Conservation (phyloP, 2,329 filamentous ascomycete genomes). For the Myriosclerotinia scirpicola region DNA sequence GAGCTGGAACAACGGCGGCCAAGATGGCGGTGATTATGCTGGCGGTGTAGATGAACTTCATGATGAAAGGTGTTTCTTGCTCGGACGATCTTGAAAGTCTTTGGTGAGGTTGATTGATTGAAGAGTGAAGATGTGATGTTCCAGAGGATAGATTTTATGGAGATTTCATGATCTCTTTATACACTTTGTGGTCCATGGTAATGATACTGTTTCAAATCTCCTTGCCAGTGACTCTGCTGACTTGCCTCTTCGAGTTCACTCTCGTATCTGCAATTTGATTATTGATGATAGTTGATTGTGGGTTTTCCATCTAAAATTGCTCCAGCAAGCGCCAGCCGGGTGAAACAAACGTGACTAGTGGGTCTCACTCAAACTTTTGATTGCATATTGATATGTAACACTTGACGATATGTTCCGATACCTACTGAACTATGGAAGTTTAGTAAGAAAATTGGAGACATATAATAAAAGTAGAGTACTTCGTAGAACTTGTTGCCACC, state of each 20-base stretch:
- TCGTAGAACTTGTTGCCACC: background rate
- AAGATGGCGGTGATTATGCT: constrained; percentile 18
- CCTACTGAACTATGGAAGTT: background rate
- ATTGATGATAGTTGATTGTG: background rate
- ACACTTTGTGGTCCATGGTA: background rate
- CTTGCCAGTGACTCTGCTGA: background rate
- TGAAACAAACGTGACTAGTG: background rate
- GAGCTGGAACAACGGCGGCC: constrained; percentile 5
- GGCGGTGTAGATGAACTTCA: constrained; percentile 20
- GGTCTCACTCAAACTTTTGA: background rate
- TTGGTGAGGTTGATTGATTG: background rate
- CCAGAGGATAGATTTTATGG: background rate
- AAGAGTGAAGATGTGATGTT: background rate
- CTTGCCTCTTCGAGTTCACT: background rate
- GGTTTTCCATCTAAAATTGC: background rate
- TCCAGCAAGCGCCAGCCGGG: background rate
- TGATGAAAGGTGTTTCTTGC: background rate
- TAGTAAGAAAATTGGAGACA: background rate
- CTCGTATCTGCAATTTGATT: constrained; percentile 12
- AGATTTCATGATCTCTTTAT: constrained; percentile 2
- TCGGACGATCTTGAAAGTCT: background rate
- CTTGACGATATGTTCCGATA: background rate
- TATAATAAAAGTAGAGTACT: too few relatives aligned
- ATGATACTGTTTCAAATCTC: background rate
- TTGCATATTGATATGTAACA: background rate